These are phyloP conservation scores for Populus pruinosa DNA, from an alignment of 345 rosid species.

Conservation along the genomic window DNA sequence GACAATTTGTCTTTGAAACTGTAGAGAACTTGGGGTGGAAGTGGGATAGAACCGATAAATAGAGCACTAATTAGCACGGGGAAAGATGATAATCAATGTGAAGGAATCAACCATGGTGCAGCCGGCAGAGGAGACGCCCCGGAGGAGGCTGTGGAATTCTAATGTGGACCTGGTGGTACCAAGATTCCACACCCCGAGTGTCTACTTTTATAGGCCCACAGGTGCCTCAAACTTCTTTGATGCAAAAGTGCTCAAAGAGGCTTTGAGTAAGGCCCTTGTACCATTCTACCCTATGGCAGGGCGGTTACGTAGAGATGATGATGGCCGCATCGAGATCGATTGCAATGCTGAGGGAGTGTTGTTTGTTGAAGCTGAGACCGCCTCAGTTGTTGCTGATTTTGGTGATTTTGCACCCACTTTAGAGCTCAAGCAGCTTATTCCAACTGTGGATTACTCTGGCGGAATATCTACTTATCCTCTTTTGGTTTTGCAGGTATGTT, in stretches of 20 bases:
- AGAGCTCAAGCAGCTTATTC: constrained; percentile 80
- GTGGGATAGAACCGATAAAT: not conserved
- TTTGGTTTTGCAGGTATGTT: constrained; percentile 74
- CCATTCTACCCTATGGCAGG: constrained; percentile 98
- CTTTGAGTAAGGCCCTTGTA: constrained; percentile 69
- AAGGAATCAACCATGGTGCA: constrained; percentile 67
- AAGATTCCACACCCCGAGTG: constrained; percentile 88
- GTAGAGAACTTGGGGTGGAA: not conserved
- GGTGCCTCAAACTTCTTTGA: constrained; percentile 66
- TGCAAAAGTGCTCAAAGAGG: constrained; percentile 52
- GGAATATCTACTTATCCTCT: constrained; percentile 73
- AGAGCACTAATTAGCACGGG: not conserved
- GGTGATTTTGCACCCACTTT: constrained; percentile 88
- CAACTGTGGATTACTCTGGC: constrained; percentile 77
- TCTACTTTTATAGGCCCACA: constrained; percentile 79
- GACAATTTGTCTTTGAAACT: not conserved
- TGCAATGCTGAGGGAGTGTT: constrained; percentile 87
- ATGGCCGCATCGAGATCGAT: constrained; percentile 91
- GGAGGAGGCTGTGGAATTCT: constrained; percentile 64
- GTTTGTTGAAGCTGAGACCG: constrained; percentile 74
- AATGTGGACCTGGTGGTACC: constrained; percentile 90
- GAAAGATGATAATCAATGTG: constrained; percentile 56
- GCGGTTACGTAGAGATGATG: constrained; percentile 63
- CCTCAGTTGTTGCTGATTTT: constrained; percentile 60
- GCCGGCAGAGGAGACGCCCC: constrained; percentile 69